Evolutionary conservation across 192 early-diverging fungal species (phyloP).

Genomic region (Coemansia sp.): DNA sequence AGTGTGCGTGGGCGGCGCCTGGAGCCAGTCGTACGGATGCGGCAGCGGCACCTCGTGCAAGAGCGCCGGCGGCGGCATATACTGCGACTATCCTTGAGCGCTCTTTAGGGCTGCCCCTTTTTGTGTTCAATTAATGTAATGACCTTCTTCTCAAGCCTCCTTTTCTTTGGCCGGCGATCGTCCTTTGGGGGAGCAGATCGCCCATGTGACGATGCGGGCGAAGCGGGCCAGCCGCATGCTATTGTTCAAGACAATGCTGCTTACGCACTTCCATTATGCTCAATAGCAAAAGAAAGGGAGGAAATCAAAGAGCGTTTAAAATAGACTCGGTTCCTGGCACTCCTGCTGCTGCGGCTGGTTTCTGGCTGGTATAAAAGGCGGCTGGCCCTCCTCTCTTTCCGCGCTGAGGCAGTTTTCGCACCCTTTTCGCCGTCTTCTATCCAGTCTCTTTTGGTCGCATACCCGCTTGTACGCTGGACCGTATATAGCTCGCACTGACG

Average conservation of each 20-base stretch:
- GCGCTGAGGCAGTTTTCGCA: background rate
- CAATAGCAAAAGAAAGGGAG: background rate
- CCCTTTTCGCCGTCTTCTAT: background rate
- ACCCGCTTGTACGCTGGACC: slow-evolving; percentile 1
- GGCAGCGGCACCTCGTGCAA: slow-evolving; percentile 10
- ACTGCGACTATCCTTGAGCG: slow-evolving; percentile 7
- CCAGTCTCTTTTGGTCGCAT: background rate
- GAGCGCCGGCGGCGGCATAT: slow-evolving; percentile 12
- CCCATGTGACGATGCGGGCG: background rate
- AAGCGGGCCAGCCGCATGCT: background rate
- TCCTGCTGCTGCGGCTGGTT: background rate
- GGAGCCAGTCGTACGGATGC: slow-evolving; percentile 14
- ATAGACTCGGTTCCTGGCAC: background rate
- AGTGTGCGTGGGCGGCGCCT: slow-evolving; percentile 9
- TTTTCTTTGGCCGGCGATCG: background rate
- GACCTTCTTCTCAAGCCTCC: background rate
- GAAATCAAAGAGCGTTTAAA: background rate
- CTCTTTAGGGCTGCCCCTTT: background rate
- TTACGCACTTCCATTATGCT: background rate
- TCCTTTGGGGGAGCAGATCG: background rate
- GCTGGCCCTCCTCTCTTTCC: background rate
- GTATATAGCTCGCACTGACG: background rate
- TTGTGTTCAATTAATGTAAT: background rate
- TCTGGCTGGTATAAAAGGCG: background rate
- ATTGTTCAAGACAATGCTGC: background rate